Evolutionary conservation across 106 monocot genomes (phyloP), one percentile per base, ranked within the genome.

Genomic region (Allium sativum): DNA sequence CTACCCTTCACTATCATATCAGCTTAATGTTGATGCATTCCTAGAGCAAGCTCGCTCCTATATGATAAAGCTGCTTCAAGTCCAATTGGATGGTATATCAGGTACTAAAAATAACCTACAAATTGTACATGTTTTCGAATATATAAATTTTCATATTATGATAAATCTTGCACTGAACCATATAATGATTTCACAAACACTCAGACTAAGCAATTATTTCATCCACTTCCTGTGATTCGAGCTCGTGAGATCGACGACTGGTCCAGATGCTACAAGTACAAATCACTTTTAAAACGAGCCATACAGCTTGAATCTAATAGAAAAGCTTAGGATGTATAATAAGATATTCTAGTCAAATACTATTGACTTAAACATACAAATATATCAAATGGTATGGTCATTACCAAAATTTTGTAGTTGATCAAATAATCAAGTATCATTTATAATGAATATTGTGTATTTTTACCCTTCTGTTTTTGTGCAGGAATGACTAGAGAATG

Each of bases 11-110:
- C 78, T 95, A 45, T 70, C 95, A 7, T 78, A 82, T 61, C 95
- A 95, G 65, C 84, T 95, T 48, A 95, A 90, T 54, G 87, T 90
- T 10, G 95, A 95, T 47, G 95, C 95, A 20, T 95, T 95, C 71
- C 75, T 95, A 68, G 95, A 95, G 62, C 95, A 95, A 90, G 95
- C 90, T 44, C 86, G 87, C 4, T 90, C 95, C 52, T 95, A 95
- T 58, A 3, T n/a, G 95, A 95, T 52, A 95, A 90, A 72, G 90
- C 84, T 70, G 78, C 95, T 66, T 90, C 95, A 52, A 95, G 71
- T 56, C 95, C 87, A 12, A 19, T 95, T 53, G 95, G 95, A 18
- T 95, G 95, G 95, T 90, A 95, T 71, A 90, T 84, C 72, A 87
- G 95, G 93, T 93, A 21, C 2, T 44, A 40, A 42, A 48, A 48